Conservation (phyloP, 768 basidiomycete species). For the Termitomyces sp. region DNA sequence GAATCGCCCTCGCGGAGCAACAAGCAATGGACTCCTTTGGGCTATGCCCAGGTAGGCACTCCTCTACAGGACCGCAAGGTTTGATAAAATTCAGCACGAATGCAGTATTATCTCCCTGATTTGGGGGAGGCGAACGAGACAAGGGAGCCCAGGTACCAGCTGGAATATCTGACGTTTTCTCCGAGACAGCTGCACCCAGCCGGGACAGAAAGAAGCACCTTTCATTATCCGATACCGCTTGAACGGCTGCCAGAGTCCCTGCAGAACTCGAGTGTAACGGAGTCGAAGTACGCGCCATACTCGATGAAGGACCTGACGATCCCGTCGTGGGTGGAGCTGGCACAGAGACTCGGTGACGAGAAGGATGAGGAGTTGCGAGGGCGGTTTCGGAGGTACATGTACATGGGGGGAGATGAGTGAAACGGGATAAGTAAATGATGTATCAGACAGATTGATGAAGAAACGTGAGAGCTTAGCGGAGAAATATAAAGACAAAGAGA, state of each 20-base stretch:
- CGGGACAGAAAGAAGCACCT: slow-evolving; percentile 16
- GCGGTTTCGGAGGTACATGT: slow-evolving; percentile 73
- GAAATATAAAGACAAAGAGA: slow-evolving; percentile 8
- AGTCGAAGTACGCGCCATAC: slow-evolving; percentile 63
- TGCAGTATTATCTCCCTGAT: slow-evolving; percentile 62
- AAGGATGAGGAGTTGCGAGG: slow-evolving; percentile 50
- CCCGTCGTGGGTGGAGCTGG: slow-evolving; percentile 63
- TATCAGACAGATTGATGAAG: slow-evolving; percentile 5
- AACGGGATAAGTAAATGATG: slow-evolving; percentile 7
- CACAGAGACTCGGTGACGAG: slow-evolving; percentile 49
- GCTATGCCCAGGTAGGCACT: slow-evolving; percentile 76
- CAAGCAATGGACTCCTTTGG: slow-evolving; percentile 64
- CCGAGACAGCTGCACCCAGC: slow-evolving; percentile 34
- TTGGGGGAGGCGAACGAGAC: slow-evolving; percentile 42
- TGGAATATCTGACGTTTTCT: slow-evolving; percentile 75
- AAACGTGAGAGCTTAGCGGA: neutral
- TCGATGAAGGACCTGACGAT: slow-evolving; percentile 74
- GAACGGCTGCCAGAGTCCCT: slow-evolving; percentile 47
- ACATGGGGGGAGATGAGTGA: slow-evolving; percentile 36
- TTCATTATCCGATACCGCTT: slow-evolving; percentile 49
- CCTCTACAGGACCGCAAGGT: neutral
- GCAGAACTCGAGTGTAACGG: slow-evolving; percentile 30
- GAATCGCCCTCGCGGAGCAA: slow-evolving; percentile 69
- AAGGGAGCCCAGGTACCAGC: slow-evolving; percentile 53
- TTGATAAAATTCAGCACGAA: slow-evolving; percentile 4